phyloP scores from a whole-genome alignment of 139 green algal genomes.

The Chlamydomonas sphaeroides region DNA sequence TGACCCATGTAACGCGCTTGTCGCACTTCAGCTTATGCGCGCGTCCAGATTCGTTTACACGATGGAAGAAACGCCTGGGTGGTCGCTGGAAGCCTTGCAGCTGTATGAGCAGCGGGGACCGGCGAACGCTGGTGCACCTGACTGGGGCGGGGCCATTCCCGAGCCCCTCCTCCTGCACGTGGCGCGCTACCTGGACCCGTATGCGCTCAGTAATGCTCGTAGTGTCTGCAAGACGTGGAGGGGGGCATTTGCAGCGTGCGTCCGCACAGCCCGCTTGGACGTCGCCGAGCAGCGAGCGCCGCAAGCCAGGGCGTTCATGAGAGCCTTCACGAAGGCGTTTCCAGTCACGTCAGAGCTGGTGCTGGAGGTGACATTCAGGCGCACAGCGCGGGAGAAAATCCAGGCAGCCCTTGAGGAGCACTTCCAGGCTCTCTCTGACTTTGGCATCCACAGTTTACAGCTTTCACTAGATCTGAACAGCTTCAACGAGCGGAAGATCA shows the following conservation, averaged over 20 bases:
- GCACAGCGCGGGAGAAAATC: constrained; percentile 31
- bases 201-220: background rate
- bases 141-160: too few species aligned
- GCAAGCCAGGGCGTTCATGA: constrained; percentile 6
- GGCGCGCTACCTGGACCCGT: background rate
- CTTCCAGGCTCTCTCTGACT: constrained; percentile 9
- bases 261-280: background rate
- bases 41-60: too few species aligned
- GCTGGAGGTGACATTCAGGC: constrained; percentile 29
- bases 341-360: constrained; percentile 14
- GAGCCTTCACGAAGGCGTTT: constrained; percentile 15
- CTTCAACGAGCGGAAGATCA: constrained; percentile 44
- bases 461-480: constrained; percentile 36
- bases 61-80: too few species aligned
- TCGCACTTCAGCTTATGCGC: too few species aligned
- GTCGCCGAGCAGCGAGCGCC: background rate
- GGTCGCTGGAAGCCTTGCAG: too few species aligned
- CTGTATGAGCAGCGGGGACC: too few species aligned
- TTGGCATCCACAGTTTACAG: constrained; percentile 10
- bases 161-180: constrained; percentile 1
- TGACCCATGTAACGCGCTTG: too few species aligned
- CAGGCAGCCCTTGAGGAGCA: constrained; percentile 33
- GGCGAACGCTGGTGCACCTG: too few species aligned
- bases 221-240: constrained; percentile 2
- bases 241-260: background rate